Evolutionary conservation across 371 early-diverging fungal species (phyloP).

Genomic region (Mucor circinelloides): DNA sequence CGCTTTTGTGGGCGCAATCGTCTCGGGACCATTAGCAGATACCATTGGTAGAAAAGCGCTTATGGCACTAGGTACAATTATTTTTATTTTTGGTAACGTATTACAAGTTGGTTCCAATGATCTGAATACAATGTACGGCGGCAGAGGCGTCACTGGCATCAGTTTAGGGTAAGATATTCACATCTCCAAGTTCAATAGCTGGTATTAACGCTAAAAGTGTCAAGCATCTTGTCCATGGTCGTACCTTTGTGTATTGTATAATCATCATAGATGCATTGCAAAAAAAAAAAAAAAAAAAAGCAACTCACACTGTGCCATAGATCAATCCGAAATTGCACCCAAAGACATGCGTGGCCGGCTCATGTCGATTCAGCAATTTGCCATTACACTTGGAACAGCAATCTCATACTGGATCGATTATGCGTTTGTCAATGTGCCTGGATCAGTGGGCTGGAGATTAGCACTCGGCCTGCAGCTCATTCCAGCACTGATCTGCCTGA

Average conservation of each 20-base stretch:
- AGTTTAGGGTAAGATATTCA: constrained; percentile 70
- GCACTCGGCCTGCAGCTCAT: constrained; percentile 46
- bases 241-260: constrained; percentile 77
- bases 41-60: constrained; percentile 75
- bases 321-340: constrained; percentile 90
- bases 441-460: constrained; percentile 58
- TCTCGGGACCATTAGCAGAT: constrained; percentile 73
- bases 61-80: constrained; percentile 67
- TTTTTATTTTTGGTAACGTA: constrained; percentile 77
- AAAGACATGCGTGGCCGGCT: constrained; percentile 85
- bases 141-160: constrained; percentile 82
- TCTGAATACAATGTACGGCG: constrained; percentile 64
- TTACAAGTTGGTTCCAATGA: constrained; percentile 66
- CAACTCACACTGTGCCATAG: constrained; percentile 16
- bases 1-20: constrained; percentile 65
- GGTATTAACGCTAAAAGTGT: neutral
- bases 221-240: constrained; percentile 73
- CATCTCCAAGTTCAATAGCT: neutral
- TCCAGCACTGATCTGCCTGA: constrained; percentile 34
- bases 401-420: constrained; percentile 47
- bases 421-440: constrained; percentile 27
- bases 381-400: constrained; percentile 70
- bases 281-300: neutral
- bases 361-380: constrained; percentile 87
- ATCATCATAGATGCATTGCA: neutral